Conservation (phyloP, 805 yeast genomes). For the Scheffersomyces coipomensis region DNA sequence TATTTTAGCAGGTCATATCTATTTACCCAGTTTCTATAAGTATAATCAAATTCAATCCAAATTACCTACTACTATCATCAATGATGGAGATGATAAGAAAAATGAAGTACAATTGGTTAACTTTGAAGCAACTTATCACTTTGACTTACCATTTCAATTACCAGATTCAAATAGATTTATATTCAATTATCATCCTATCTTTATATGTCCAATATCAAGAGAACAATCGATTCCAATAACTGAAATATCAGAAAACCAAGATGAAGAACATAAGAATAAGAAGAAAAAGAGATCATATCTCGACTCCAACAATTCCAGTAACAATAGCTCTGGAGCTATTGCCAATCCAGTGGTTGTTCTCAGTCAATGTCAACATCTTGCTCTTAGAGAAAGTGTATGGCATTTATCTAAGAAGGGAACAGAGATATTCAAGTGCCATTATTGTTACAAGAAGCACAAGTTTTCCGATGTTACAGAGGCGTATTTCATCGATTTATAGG, state of each 20-base stretch:
- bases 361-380: slow-evolving; percentile 40
- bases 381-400: slow-evolving; percentile 41
- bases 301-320: not conserved
- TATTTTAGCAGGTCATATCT: slow-evolving; percentile 37
- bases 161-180: slow-evolving; percentile 39
- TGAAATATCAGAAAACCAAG: not conserved
- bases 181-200: slow-evolving; percentile 42
- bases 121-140: slow-evolving; percentile 19
- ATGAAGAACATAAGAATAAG: slow-evolving; percentile 15
- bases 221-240: slow-evolving; percentile 41
- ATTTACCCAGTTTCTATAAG: slow-evolving; percentile 42
- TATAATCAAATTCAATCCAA: slow-evolving; percentile 35
- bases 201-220: slow-evolving; percentile 45
- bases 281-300: slow-evolving; percentile 8
- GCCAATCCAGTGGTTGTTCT: slow-evolving; percentile 41
- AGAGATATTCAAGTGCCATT: slow-evolving; percentile 43
- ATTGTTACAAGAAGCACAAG: slow-evolving; percentile 44
- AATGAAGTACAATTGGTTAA: slow-evolving; percentile 1
- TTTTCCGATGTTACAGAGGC: slow-evolving; percentile 39
- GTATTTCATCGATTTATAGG: slow-evolving; percentile 35
- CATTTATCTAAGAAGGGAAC: slow-evolving; percentile 37
- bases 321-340: slow-evolving; percentile 9
- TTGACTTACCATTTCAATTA: slow-evolving; percentile 41
- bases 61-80: slow-evolving; percentile 1
- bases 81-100: not conserved